Conservation (phyloP, 208 protist species). For the Angomonas deanei region DNA sequence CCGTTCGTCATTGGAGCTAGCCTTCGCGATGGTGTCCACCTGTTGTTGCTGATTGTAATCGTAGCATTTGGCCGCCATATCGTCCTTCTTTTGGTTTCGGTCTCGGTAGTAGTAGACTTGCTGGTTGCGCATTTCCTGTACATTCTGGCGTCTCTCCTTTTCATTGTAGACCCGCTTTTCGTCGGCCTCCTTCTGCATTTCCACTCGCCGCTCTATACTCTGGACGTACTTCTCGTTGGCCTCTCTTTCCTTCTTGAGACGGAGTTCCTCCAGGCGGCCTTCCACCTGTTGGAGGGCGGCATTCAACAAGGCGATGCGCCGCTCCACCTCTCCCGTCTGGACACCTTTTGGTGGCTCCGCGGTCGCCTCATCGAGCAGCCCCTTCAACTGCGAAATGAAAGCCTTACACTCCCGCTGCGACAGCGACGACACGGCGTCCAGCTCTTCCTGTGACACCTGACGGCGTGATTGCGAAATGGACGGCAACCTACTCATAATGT, state of each 20-base stretch:
- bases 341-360: conserved; percentile 43
- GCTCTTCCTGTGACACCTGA: neutral
- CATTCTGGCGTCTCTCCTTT: conserved; percentile 36
- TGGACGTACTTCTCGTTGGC: conserved; percentile 25
- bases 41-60: conserved; percentile 34
- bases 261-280: conserved; percentile 26
- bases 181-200: conserved; percentile 30
- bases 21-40: conserved; percentile 31
- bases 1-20: conserved; percentile 31
- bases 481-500: neutral
- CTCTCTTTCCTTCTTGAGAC: conserved; percentile 22
- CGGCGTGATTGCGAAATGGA: neutral
- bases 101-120: conserved; percentile 47
- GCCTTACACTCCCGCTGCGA: conserved; percentile 26
- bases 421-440: conserved; percentile 13
- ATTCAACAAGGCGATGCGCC: conserved; percentile 54
- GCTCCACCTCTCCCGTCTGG: conserved; percentile 39
- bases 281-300: conserved; percentile 49
- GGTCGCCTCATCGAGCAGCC: conserved; percentile 51
- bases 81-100: conserved; percentile 38
- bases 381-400: conserved; percentile 55
- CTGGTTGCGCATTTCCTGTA: conserved; percentile 36
- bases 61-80: conserved; percentile 30
- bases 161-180: conserved; percentile 30
- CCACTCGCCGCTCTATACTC: conserved; percentile 29